Base-by-base conservation (phyloP, 805 yeast species). In the Monosporozyma yasuniensis region DNA sequence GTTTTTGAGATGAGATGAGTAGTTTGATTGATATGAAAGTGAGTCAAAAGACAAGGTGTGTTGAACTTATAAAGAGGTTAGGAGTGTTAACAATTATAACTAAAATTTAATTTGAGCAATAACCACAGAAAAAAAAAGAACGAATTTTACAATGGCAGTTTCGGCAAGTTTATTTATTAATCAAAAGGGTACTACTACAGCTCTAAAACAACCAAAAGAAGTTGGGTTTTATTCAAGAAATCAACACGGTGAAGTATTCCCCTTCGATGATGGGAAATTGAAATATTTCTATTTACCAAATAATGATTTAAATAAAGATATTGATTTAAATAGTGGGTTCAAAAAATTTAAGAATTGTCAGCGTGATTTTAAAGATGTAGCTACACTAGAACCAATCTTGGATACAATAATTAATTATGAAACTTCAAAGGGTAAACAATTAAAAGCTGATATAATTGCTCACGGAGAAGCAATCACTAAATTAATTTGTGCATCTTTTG, bases 191-290 rank as follows among this genome's bases (percentile, higher is more conserved):
- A 72, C 77, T 28, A 76, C 83, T 9, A 80, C 91, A 0, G 79
- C 87, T 1, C 72, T 90, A 48, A 82, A 83, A 59, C 95, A 88
- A 64, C 98, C 99, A 2, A 84, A 83, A 55, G 96, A 93, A 65
- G 56, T 91, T 2, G 72, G 78, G n/a, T 65, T 78, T 3, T 91
- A 72, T 62, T 80, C 91, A 1, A 70, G 88, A 50, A 79, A 77
- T 25, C 66, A 59, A n/a, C 77, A 80, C 4, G 81, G 80, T 21
- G 78, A 74, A 21, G 72, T 76, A 27, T 60, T 68, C 28, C 61
- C 67, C 4, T 66, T 78, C 9, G 82, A 80, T 55, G 78, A 78
- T 48, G 65, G 79, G 0, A 74, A 77, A 3, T 66, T 87, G 47
- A 70, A 75, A n/a, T 88, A 87, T 66, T 90, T 75, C 69, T 93